Percentiles rank a stretch among this genome's conserved stretches.
These are phyloP conservation scores for Lepidopterella palustris DNA, from an alignment of 495 filamentous ascomycete species.

Conservation along the genomic window DNA sequence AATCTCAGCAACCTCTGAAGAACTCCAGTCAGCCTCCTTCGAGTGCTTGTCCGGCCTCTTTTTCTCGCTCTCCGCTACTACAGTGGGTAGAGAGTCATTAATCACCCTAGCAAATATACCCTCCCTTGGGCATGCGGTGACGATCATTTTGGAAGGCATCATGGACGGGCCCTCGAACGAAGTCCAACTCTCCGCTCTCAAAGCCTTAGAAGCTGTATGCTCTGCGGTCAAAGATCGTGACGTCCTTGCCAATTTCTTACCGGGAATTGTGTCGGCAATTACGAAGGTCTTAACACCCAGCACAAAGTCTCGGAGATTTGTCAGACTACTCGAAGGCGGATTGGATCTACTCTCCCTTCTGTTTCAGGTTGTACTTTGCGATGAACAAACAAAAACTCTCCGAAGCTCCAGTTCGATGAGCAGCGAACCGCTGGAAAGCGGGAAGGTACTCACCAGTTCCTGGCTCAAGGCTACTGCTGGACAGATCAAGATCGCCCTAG, in stretches of 20 bases:
- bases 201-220: slow-evolving; percentile 57
- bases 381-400: slow-evolving; percentile 46
- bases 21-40: slow-evolving; percentile 43
- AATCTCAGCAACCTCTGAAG: slow-evolving; percentile 32
- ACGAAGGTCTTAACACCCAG: slow-evolving; percentile 67
- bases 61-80: slow-evolving; percentile 29
- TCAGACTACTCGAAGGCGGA: slow-evolving; percentile 54
- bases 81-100: slow-evolving; percentile 37
- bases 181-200: slow-evolving; percentile 60
- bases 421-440: slow-evolving; percentile 12
- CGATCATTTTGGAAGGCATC: slow-evolving; percentile 67
- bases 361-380: slow-evolving; percentile 59
- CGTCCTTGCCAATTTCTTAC: slow-evolving; percentile 74
- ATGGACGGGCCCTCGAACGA: slow-evolving; percentile 51
- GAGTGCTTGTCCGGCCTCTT: slow-evolving; percentile 52
- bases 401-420: slow-evolving; percentile 26
- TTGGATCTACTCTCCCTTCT: slow-evolving; percentile 55
- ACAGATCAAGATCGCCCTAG: slow-evolving; percentile 80
- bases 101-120: slow-evolving; percentile 60
- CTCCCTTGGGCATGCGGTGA: slow-evolving; percentile 76
- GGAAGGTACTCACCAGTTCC: slow-evolving; percentile 40
- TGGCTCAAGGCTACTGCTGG: slow-evolving; percentile 78
- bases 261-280: slow-evolving; percentile 78
- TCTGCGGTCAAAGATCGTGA: slow-evolving; percentile 58
- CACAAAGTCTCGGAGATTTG: slow-evolving; percentile 56